phyloP scores from a whole-genome alignment of 148 eudicot species.

The Polygonum maritimum region DNA sequence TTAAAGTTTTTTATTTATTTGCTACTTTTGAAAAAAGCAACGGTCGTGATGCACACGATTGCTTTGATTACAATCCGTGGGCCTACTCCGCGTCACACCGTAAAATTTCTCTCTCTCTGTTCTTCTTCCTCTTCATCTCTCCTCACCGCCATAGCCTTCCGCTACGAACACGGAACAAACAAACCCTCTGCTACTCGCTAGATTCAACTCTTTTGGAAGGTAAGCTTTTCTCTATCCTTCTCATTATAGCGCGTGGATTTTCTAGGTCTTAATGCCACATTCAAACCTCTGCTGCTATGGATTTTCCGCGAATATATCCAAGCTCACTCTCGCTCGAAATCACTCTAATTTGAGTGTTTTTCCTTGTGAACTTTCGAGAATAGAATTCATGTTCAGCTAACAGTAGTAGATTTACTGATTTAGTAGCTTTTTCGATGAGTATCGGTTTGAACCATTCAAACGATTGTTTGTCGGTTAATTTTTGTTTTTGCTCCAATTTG shows the following conservation, averaged over 20 bases:
- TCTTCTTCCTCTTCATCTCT: neutral
- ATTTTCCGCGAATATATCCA: neutral
- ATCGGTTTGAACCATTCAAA: slow-evolving; percentile 8
- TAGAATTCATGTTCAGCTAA: neutral
- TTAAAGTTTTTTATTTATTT: neutral
- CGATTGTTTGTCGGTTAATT: slow-evolving; percentile 4
- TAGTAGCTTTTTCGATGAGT: neutral
- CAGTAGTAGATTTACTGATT: neutral
- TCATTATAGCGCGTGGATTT: neutral
- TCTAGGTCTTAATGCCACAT: neutral
- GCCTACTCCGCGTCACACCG: neutral
- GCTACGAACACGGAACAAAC: too few species aligned
- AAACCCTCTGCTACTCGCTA: neutral
- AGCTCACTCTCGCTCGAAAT: neutral
- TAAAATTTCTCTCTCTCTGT: neutral
- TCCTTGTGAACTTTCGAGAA: neutral
- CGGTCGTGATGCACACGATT: slow-evolving; percentile 14
- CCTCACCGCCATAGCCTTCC: too few species aligned
- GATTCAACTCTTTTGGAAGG: slow-evolving; percentile 5
- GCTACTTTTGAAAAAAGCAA: slow-evolving; percentile 2
- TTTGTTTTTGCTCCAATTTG: neutral
- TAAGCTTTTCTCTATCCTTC: neutral
- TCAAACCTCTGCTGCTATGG: too few species aligned
- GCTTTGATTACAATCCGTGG: slow-evolving; percentile 7
- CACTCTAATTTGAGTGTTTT: neutral